These are phyloP conservation scores for Backusella tuberculispora DNA, from an alignment of 192 early-diverging fungal species.

Conservation along the genomic window DNA sequence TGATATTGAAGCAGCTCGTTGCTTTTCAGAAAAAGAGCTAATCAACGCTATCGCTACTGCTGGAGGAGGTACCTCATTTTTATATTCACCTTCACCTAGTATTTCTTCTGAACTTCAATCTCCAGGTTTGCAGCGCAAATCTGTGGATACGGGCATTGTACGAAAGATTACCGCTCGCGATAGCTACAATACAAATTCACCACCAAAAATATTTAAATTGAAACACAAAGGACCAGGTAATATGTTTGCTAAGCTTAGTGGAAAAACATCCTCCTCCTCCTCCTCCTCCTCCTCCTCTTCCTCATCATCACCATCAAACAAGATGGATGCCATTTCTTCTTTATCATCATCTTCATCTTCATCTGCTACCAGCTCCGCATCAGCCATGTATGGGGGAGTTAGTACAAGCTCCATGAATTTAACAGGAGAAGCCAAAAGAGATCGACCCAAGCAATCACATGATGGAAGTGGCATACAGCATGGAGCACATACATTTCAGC, in stretches of 20 bases:
- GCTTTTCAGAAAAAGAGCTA: constrained; percentile 31
- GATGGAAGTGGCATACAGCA: constrained; percentile 11
- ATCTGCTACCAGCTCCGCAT: background rate
- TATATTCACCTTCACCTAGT: constrained; percentile 25
- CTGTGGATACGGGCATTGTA: constrained; percentile 24
- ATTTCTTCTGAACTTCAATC: constrained; percentile 28
- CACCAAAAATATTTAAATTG: constrained; percentile 59
- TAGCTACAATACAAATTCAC: background rate
- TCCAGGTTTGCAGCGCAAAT: constrained; percentile 25
- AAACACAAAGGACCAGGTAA: constrained; percentile 49
- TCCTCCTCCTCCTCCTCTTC: background rate
- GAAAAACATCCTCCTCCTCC: background rate
- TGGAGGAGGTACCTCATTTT: constrained; percentile 22
- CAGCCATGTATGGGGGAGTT: background rate
- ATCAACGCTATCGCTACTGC: constrained; percentile 38
- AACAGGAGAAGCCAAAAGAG: constrained; percentile 3
- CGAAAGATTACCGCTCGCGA: constrained; percentile 16
- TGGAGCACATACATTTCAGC: constrained; percentile 22
- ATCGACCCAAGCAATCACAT: background rate
- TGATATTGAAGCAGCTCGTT: constrained; percentile 56
- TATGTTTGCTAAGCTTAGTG: constrained; percentile 42
- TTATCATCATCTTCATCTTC: too few species aligned
- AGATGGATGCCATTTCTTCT: background rate
- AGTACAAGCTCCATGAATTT: background rate
- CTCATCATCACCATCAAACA: background rate